A percentile compares a stretch with the other conserved stretches of the same genome.
Conservation (phyloP, 805 yeast species). For the Kuraishia molischiana region DNA sequence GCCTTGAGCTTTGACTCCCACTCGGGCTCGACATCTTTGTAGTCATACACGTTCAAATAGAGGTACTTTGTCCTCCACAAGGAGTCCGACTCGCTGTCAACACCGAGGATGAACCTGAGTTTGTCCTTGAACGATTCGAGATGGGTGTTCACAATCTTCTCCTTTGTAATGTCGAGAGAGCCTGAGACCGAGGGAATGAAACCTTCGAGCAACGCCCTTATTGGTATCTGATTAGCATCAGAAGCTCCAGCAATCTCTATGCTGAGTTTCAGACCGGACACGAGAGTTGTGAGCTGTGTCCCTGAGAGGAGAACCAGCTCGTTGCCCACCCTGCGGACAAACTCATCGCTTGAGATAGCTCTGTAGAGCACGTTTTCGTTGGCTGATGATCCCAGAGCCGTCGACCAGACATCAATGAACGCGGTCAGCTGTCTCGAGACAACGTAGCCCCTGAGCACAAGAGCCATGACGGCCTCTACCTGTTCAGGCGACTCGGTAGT, state of each 20-base stretch:
- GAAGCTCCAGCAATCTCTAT: neutral
- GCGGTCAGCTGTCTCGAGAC: neutral
- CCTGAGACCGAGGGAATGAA: neutral
- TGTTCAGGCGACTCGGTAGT: neutral
- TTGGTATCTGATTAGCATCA: neutral
- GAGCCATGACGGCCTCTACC: neutral
- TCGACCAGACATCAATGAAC: neutral
- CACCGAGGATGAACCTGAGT: neutral
- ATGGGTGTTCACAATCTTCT: neutral
- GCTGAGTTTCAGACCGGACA: neutral
- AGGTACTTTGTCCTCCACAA: neutral
- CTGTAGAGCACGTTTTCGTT: neutral
- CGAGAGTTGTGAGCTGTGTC: neutral
- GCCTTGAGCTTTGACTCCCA: neutral
- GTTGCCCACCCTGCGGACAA: neutral
- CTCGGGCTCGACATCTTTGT: neutral
- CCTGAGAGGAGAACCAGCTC: neutral
- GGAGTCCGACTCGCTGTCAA: neutral
- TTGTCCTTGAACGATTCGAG: neutral
- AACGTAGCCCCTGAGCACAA: neutral
- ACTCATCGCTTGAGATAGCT: neutral
- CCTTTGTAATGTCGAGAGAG: neutral
- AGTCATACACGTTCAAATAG: neutral
- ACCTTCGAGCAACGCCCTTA: neutral
- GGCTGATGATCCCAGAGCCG: neutral